Evolutionary conservation across 2,329 filamentous ascomycete genomes (phyloP), one percentile per base, ranked within the genome.

Genomic region (Diplodia seriata): DNA sequence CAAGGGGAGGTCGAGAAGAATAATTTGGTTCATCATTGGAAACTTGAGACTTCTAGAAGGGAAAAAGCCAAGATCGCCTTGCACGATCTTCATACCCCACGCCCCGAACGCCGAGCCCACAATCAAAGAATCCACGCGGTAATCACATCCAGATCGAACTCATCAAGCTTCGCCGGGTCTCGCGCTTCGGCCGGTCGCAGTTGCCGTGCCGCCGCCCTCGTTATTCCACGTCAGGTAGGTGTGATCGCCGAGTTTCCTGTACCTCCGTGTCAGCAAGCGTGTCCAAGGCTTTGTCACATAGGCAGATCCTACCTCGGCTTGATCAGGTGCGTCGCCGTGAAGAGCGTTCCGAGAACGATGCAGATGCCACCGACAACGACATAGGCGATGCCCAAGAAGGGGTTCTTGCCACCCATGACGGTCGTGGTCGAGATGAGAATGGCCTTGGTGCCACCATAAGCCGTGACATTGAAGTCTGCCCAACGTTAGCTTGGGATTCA

Each of bases 161-260:
- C 63, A 77, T 74, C 70, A 76, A 69, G 74, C 73, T 33, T 74
- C 79, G 36, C 75, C 76, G 9, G 75, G 75, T 59, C 75, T 72
- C 40, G 71, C 65, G 68, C 76, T 76, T 70, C 82, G 75, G 15
- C 81, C 82, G 70, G 81, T 84, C 57, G 82, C 79, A 49, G 84
- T 86, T 69, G 85, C 86, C 55, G 86, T 85, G 69, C 82, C 84
- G 8, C 86, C 83, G 69, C 87, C 82, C 55, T 91, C 89, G 70
- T 89, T 90, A 78, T 98, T 97, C 95, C 95, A 99, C 29, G 92
- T 95, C 59, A 99, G 86, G 78, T 99, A 98, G 9, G 93, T 97
- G 80, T 98, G 95, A 79, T 99, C 95, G 70, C 95, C 95, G 51
- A 99, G 87, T 91, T 98, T 99, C 76, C 95, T 94, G 72, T 62